These are phyloP conservation scores for Rubus idaeus DNA, from an alignment of 306 rosid genomes.

Conservation along the genomic window DNA sequence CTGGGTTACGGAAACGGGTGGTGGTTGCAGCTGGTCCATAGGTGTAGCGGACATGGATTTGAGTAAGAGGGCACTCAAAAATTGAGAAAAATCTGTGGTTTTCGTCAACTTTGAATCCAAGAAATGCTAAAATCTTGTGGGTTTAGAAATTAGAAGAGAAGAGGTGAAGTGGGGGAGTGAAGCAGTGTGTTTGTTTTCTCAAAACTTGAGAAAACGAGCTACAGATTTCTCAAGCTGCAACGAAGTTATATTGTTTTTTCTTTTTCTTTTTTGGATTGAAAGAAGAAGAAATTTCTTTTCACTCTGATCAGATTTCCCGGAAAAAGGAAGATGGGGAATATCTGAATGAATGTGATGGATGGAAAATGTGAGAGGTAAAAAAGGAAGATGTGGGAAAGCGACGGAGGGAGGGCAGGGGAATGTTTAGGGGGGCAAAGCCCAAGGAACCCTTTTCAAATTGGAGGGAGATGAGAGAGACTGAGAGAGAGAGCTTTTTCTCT, in stretches of 20 bases:
- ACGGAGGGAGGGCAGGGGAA: conserved; percentile 19
- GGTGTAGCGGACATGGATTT: conserved; percentile 1
- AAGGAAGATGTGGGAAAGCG: conserved; percentile 14
- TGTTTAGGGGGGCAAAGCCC: conserved; percentile 12
- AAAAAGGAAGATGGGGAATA: neutral
- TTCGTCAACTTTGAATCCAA: conserved; percentile 1
- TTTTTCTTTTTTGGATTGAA: neutral
- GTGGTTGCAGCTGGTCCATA: conserved; percentile 43
- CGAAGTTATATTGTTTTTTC: neutral
- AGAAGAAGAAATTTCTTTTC: neutral
- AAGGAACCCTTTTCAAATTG: conserved; percentile 21
- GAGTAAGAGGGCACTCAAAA: neutral
- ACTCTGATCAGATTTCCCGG: neutral
- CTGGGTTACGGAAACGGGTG: conserved; percentile 41
- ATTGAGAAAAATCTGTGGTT: neutral
- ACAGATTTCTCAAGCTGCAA: neutral
- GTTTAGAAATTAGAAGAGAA: conserved; percentile 12
- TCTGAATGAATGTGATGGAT: conserved; percentile 4
- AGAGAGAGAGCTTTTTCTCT: conserved; percentile 11
- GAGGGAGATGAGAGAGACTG: neutral
- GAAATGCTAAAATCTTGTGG: neutral
- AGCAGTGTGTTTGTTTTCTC: neutral
- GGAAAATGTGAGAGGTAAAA: neutral
- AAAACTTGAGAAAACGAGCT: neutral
- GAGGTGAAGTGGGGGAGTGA: neutral